Evolutionary conservation across 441 rosid species (phyloP).

Genomic region (Bruguiera hainesii): DNA sequence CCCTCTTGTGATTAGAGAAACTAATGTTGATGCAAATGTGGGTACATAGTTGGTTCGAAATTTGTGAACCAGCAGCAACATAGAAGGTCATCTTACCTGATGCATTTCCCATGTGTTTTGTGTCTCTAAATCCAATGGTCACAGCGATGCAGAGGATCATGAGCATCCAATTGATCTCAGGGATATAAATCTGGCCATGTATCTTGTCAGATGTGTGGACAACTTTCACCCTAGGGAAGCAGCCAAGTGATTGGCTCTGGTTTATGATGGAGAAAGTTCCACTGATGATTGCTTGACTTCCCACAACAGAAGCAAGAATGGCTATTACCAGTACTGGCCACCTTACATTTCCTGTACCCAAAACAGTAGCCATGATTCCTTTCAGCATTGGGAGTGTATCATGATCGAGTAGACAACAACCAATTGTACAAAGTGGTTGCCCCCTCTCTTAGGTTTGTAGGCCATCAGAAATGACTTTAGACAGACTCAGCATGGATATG

Average conservation of each 20-base stretch:
- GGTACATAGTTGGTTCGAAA: background rate
- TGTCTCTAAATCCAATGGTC: slow-evolving; percentile 94
- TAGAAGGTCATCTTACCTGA: slow-evolving; percentile 47
- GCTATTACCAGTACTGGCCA: slow-evolving; percentile 89
- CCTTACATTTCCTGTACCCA: slow-evolving; percentile 57
- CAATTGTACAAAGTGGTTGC: background rate
- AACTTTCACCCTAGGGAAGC: slow-evolving; percentile 96
- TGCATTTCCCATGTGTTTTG: slow-evolving; percentile 91
- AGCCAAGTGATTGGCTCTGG: slow-evolving; percentile 92
- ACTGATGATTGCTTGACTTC: slow-evolving; percentile 97
- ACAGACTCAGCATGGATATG: background rate
- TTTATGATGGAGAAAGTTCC: slow-evolving; percentile 98
- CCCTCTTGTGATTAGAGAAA: too few relatives aligned
- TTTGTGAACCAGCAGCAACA: background rate
- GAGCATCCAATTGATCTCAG: slow-evolving; percentile 95
- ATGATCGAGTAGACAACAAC: background rate
- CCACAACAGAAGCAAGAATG: slow-evolving; percentile 94
- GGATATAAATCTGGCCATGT: slow-evolving; percentile 94
- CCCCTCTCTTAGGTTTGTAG: background rate
- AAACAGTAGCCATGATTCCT: slow-evolving; percentile 16
- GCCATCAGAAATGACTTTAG: too few relatives aligned
- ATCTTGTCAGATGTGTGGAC: slow-evolving; percentile 89
- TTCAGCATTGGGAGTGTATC: background rate
- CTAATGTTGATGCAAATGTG: background rate
- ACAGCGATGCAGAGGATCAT: slow-evolving; percentile 94